phyloP scores from a whole-genome alignment of 2,329 filamentous ascomycete species.

The Ophiostoma sp. region DNA sequence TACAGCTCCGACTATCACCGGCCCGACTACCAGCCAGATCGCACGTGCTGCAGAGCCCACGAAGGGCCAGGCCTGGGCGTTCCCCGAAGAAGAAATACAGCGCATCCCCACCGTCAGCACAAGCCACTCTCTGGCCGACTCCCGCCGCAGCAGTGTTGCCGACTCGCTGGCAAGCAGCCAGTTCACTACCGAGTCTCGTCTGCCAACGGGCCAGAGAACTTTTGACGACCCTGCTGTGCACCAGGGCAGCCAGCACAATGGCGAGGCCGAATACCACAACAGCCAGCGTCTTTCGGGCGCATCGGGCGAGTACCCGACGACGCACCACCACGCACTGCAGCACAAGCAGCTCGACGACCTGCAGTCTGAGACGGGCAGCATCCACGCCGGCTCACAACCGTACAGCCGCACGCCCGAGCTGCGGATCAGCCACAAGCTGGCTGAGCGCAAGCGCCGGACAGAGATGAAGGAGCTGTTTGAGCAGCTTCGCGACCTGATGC shows the following conservation, averaged over 20 bases:
- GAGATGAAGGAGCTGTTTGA: slow-evolving; percentile 89
- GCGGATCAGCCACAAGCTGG: slow-evolving; percentile 77
- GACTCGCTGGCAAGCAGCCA: slow-evolving; percentile 76
- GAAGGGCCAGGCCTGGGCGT: slow-evolving; percentile 79
- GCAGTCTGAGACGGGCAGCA: slow-evolving; percentile 53
- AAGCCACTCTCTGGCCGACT: slow-evolving; percentile 52
- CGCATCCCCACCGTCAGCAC: slow-evolving; percentile 43
- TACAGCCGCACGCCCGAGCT: slow-evolving; percentile 80
- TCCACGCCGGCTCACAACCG: slow-evolving; percentile 57
- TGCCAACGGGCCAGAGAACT: slow-evolving; percentile 66
- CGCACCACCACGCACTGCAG: slow-evolving; percentile 72
- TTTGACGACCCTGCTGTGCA: slow-evolving; percentile 67
- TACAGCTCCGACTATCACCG: slow-evolving; percentile 71
- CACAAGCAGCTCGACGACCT: slow-evolving; percentile 66
- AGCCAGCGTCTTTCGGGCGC: slow-evolving; percentile 44
- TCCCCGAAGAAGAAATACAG: slow-evolving; percentile 66
- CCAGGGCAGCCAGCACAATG: slow-evolving; percentile 63
- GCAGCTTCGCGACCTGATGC: slow-evolving; percentile 70
- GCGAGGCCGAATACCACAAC: slow-evolving; percentile 37
- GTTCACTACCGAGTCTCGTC: slow-evolving; percentile 66
- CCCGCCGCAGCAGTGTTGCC: slow-evolving; percentile 68
- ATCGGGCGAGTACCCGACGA: slow-evolving; percentile 52
- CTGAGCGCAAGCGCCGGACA: slow-evolving; percentile 74
- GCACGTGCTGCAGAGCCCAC: slow-evolving; percentile 71
- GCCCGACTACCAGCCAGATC: slow-evolving; percentile 59